Conservation (phyloP, 176 grass and related monocot genomes). For the Aegilops longissima region DNA sequence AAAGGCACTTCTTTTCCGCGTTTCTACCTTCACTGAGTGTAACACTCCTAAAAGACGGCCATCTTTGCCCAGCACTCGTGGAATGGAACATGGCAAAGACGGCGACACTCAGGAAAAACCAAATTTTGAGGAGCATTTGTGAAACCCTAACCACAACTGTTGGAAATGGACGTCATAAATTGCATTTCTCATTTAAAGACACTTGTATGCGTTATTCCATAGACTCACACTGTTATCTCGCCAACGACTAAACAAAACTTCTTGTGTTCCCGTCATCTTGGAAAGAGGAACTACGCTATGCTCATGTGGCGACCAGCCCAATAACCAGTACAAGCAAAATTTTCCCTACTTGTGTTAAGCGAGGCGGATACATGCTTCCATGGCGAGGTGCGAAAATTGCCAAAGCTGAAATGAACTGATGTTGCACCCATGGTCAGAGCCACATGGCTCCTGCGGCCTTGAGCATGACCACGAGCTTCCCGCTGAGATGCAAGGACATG, state of each 20-base stretch:
- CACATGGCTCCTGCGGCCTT: conserved; percentile 53
- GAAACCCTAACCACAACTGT: not conserved
- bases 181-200: not conserved
- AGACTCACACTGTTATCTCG: not conserved
- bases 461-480: conserved; percentile 60
- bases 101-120: too few species aligned
- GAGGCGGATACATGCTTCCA: not conserved
- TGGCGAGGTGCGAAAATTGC: not conserved
- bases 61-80: too few species aligned
- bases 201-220: not conserved
- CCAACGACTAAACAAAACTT: not conserved
- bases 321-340: not conserved
- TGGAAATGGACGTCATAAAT: not conserved
- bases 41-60: too few species aligned
- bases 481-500: conserved; percentile 55
- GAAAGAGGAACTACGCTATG: not conserved
- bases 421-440: conserved; percentile 30
- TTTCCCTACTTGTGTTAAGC: not conserved
- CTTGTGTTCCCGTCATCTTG: not conserved
- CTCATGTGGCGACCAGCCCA: not conserved
- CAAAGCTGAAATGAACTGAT: not conserved
- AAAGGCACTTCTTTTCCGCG: too few species aligned
- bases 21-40: too few species aligned
- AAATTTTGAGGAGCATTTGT: too few species aligned
- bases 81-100: too few species aligned